Evolutionary conservation across 805 yeast genomes (phyloP).

Genomic region (Dipodascopsis uninucleata): DNA sequence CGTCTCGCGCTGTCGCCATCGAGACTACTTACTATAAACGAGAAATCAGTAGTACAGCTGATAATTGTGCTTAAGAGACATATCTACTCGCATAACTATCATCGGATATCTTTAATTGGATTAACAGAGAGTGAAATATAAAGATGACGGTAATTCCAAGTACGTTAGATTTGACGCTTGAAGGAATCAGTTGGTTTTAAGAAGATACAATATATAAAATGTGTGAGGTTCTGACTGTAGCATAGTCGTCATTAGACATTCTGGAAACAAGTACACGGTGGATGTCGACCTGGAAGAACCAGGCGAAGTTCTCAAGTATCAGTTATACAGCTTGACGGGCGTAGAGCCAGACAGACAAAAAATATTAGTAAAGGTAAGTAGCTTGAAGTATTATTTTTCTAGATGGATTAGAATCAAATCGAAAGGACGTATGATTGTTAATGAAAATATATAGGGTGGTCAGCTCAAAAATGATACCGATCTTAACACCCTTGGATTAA

Average conservation of each 20-base stretch:
- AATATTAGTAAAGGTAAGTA: slow-evolving; percentile 65
- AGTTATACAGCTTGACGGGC: slow-evolving; percentile 67
- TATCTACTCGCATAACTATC: too few relatives aligned
- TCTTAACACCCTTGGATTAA: slow-evolving; percentile 51
- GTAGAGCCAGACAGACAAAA: slow-evolving; percentile 91
- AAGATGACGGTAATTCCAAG: slow-evolving; percentile 25
- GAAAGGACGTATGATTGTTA: not conserved
- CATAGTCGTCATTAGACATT: slow-evolving; percentile 53
- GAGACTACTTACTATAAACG: too few relatives aligned
- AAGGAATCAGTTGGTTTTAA: not conserved
- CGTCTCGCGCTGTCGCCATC: too few relatives aligned
- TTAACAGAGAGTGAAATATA: too few relatives aligned
- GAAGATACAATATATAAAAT: not conserved
- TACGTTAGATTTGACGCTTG: slow-evolving; percentile 6
- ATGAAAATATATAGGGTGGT: slow-evolving; percentile 50
- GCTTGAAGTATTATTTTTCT: too few relatives aligned
- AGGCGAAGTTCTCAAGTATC: slow-evolving; percentile 61
- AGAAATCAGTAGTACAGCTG: too few relatives aligned
- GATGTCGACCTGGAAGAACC: slow-evolving; percentile 53
- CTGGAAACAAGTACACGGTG: slow-evolving; percentile 61
- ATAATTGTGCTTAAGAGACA: too few relatives aligned
- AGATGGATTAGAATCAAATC: not conserved
- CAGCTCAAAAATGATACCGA: slow-evolving; percentile 71
- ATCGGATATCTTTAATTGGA: too few relatives aligned
- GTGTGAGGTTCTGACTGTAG: not conserved